These are phyloP conservation scores for Chenopodium berlandieri DNA, from an alignment of 148 eudicot species.

Conservation along the genomic window DNA sequence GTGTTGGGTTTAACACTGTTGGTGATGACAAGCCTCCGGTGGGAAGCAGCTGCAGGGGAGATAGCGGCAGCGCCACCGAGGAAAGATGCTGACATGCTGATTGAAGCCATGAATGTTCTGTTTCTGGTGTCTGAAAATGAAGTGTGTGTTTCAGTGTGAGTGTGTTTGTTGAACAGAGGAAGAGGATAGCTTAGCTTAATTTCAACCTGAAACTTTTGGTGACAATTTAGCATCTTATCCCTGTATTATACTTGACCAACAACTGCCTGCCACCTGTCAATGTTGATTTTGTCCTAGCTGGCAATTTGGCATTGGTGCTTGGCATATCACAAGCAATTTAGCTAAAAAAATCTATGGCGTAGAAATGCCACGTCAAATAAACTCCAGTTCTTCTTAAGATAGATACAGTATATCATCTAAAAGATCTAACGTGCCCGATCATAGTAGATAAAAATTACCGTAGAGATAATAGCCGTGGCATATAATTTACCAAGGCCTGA, in stretches of 20 bases:
- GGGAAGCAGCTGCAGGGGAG: slow-evolving; percentile 1
- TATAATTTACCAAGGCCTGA: neutral
- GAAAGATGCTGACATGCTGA: slow-evolving; percentile 36
- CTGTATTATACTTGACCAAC: slow-evolving; percentile 19
- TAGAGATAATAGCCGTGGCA: neutral
- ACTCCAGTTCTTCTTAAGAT: neutral
- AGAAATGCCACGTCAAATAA: neutral
- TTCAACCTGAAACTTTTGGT: slow-evolving; percentile 19
- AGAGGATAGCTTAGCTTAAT: slow-evolving; percentile 1
- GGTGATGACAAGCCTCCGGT: slow-evolving; percentile 22
- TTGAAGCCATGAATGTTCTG: slow-evolving; percentile 37
- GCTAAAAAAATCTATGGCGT: neutral
- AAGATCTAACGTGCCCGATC: too few species aligned
- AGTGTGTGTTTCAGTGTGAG: neutral
- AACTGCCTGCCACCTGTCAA: slow-evolving; percentile 22
- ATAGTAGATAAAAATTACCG: too few species aligned
- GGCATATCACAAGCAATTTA: neutral
- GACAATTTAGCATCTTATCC: slow-evolving; percentile 22
- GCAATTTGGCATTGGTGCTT: slow-evolving; percentile 7
- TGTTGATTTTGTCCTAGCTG: slow-evolving; percentile 8
- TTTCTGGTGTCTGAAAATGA: neutral
- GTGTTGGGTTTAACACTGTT: slow-evolving; percentile 28
- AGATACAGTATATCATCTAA: too few species aligned
- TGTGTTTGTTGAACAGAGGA: neutral
- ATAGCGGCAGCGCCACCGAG: slow-evolving; percentile 9